Base-by-base conservation (phyloP, 768 basidiomycete species). In the Russula brevipes region DNA sequence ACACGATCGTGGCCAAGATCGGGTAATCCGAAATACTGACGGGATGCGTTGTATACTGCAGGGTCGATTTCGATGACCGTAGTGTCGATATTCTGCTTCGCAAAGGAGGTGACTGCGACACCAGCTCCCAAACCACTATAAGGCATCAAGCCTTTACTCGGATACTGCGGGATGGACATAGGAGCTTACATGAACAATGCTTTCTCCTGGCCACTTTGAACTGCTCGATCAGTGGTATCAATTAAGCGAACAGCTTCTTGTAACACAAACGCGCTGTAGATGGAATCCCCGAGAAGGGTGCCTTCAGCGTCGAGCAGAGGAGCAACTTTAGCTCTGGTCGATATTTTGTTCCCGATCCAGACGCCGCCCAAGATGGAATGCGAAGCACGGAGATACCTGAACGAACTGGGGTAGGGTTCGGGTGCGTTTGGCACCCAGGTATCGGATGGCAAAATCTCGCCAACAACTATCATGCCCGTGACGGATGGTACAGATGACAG, bases 51-150 rank as follows among this genome's bases (percentile, higher is more conserved):
- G 71, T 95, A 94, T 24, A 98, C 94, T 1, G 84, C 87, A 41
- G 91, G 91, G 71, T 98, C 96, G 63, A 96, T 90, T 73, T 98
- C 96, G n/a, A 95, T 82, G 53, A 96, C 82, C 1, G 93, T 91
- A 5, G 88, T 87, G 6, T 81, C 77, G 33, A 95, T 75, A 19
- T 80, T 80, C 64, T 91, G 89, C 31, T 80, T 78, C 52, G 82
- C 77, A 67, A 98, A 85, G 0, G 91, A 81, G 47, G 85, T 82
- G 0, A 91, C 87, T 3, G 91, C 86, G 58, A 91, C 85, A 5
- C 96, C 95, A 19, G 84, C 80, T 19, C 96, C 96, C 38, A 98
- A 83, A 11, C 96, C 96, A 73, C 95, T 97, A 69, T 16, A 61
- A 46, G 47, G 45, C 53, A 45, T 62, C 59, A 45, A 70, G 56